A percentile compares a stretch with the other conserved stretches of the same genome.
Evolutionary conservation across 352 stramenopile species (phyloP).

Genomic region (Phytophthora tentaculata): DNA sequence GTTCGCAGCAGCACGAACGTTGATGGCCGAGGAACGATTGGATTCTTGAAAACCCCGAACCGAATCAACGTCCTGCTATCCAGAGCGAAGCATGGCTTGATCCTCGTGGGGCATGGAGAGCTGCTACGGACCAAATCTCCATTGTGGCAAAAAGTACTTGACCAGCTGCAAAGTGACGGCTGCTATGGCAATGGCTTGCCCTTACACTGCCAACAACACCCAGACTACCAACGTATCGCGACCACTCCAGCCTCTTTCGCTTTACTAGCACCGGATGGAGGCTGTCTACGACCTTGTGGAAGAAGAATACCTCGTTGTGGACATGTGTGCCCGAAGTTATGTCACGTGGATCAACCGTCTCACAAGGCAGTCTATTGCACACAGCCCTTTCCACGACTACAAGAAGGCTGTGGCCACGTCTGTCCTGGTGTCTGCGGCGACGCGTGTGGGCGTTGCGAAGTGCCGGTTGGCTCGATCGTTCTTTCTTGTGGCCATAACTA

Average conservation of each 20-base stretch:
- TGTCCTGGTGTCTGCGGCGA: slow-evolving; percentile 68
- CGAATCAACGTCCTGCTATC: slow-evolving; percentile 78
- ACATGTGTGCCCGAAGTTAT: slow-evolving; percentile 60
- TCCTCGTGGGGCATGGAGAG: slow-evolving; percentile 64
- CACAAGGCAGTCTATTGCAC: slow-evolving; percentile 57
- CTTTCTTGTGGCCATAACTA: slow-evolving; percentile 66
- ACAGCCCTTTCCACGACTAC: slow-evolving; percentile 60
- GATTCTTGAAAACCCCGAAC: slow-evolving; percentile 78
- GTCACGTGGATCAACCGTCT: slow-evolving; percentile 60
- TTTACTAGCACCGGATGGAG: slow-evolving; percentile 68
- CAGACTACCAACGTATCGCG: slow-evolving; percentile 32
- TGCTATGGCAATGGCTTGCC: slow-evolving; percentile 51
- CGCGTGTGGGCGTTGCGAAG: slow-evolving; percentile 59
- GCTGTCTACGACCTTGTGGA: slow-evolving; percentile 62
- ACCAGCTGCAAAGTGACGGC: slow-evolving; percentile 52
- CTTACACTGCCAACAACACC: slow-evolving; percentile 49
- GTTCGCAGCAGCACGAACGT: slow-evolving; percentile 64
- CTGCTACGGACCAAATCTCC: slow-evolving; percentile 40
- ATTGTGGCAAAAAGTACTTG: slow-evolving; percentile 64
- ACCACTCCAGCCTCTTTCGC: slow-evolving; percentile 44
- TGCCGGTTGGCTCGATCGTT: slow-evolving; percentile 42
- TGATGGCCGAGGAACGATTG: slow-evolving; percentile 47
- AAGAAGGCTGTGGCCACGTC: slow-evolving; percentile 54
- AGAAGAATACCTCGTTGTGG: slow-evolving; percentile 53
- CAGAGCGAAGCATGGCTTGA: slow-evolving; percentile 59